Evolutionary conservation across 129 eudicot genomes (phyloP).

Genomic region (Chrysanthemum makinoi): DNA sequence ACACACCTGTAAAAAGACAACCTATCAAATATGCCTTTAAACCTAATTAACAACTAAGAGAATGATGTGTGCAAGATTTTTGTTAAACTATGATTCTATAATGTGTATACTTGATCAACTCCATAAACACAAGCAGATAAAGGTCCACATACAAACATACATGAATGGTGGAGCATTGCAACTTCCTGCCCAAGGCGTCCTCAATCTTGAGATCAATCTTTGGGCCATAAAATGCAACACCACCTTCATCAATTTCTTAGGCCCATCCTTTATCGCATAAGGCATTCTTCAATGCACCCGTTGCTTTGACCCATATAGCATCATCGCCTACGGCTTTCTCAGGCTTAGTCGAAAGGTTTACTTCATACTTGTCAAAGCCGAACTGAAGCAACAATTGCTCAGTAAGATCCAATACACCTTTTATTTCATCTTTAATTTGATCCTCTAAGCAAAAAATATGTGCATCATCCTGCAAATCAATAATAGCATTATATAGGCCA

Average conservation of each 20-base stretch:
- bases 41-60: too few species aligned
- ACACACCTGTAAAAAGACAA: too few species aligned
- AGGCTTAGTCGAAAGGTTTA: constrained; percentile 94
- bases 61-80: too few species aligned
- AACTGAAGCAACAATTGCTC: constrained; percentile 85
- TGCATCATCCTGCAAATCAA: constrained; percentile 77
- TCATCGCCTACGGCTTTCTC: constrained; percentile 90
- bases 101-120: neutral
- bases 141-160: constrained; percentile 24
- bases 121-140: constrained; percentile 3
- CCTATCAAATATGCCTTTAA: too few species aligned
- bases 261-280: constrained; percentile 92
- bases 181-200: constrained; percentile 97
- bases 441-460: constrained; percentile 95
- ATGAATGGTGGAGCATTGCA: constrained; percentile 99
- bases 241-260: constrained; percentile 91
- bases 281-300: constrained; percentile 86
- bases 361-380: constrained; percentile 91
- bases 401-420: constrained; percentile 96
- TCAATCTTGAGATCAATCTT: constrained; percentile 95
- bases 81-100: too few species aligned
- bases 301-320: constrained; percentile 95
- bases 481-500: neutral
- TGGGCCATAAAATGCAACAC: constrained; percentile 99
- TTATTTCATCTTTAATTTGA: constrained; percentile 94